These are phyloP conservation scores for Diaporthe caulivora DNA, from an alignment of 2,329 filamentous ascomycete genomes.

Conservation along the genomic window DNA sequence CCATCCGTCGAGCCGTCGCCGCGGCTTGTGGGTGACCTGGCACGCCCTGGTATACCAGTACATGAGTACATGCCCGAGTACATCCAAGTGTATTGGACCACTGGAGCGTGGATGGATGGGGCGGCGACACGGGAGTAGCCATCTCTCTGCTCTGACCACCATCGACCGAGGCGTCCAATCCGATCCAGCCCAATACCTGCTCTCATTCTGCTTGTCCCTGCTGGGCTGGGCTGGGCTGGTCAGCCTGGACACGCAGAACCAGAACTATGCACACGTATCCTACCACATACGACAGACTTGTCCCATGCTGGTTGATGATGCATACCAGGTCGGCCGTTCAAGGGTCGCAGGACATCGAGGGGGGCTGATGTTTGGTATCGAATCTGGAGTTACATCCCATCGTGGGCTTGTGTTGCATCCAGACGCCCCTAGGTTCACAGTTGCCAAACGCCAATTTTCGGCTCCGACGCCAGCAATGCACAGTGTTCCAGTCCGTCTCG, in stretches of 20 bases:
- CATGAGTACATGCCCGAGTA: no score
- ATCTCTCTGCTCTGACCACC: conserved; percentile 28
- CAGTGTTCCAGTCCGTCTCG: conserved; percentile 10
- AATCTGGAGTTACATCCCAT: conserved; percentile 33
- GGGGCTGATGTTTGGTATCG: conserved; percentile 27
- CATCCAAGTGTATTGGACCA: no score
- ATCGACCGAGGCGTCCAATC: conserved; percentile 9
- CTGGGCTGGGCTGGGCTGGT: background rate
- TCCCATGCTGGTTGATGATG: background rate
- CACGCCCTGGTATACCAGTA: background rate
- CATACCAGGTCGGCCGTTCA: background rate
- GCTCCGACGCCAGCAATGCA: conserved; percentile 22
- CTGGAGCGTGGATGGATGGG: background rate
- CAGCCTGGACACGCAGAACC: background rate
- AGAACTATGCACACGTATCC: background rate
- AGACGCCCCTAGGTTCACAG: conserved; percentile 18
- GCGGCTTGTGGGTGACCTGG: background rate
- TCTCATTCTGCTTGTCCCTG: background rate
- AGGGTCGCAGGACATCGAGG: conserved; percentile 13
- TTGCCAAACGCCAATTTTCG: conserved; percentile 27
- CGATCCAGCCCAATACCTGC: conserved; percentile 9
- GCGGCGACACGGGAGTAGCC: conserved; percentile 24
- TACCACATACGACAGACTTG: background rate
- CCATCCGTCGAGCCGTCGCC: conserved; percentile 29
- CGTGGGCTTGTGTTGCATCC: conserved; percentile 29